These are phyloP conservation scores for Coemansia umbellata DNA, from an alignment of 192 early-diverging fungal genomes.

Conservation along the genomic window DNA sequence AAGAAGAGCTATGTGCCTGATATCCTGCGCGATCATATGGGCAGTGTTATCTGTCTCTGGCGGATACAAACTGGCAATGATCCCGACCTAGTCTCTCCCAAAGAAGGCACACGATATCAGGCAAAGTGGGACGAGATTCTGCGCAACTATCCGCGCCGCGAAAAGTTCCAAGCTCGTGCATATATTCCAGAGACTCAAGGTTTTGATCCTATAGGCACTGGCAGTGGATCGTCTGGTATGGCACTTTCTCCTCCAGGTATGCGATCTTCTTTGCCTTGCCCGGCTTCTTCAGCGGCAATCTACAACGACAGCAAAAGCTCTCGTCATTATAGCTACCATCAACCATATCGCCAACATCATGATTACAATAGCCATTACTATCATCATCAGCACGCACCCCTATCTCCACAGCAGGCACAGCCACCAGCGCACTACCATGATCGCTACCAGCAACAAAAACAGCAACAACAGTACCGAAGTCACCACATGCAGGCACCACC, in stretches of 20 bases:
- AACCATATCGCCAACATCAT: neutral
- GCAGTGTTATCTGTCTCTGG: slow-evolving; percentile 50
- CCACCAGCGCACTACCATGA: neutral
- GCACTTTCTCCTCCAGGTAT: slow-evolving; percentile 6
- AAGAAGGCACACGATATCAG: slow-evolving; percentile 48
- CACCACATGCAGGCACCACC: neutral
- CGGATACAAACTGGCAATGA: slow-evolving; percentile 49
- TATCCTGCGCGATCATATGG: slow-evolving; percentile 51
- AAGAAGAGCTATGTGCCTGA: slow-evolving; percentile 52
- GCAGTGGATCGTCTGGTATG: slow-evolving; percentile 10
- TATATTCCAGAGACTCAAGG: slow-evolving; percentile 5
- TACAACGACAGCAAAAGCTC: slow-evolving; percentile 2
- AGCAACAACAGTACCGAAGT: neutral
- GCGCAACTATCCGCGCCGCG: slow-evolving; percentile 44
- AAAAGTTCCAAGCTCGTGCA: slow-evolving; percentile 26
- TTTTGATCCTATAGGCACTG: neutral
- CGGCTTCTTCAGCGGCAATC: neutral
- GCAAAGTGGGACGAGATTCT: slow-evolving; percentile 52
- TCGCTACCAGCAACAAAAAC: slow-evolving; percentile 11
- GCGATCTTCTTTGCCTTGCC: neutral
- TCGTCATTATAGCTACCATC: neutral
- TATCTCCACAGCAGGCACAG: neutral
- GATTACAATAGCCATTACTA: too few relatives aligned
- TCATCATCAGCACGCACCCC: neutral
- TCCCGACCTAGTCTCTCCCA: slow-evolving; percentile 44